A percentile compares a stretch with the other conserved stretches of the same genome.
phyloP scores from a whole-genome alignment of 495 filamentous ascomycete species.

The Evansstolkia leycettana region DNA sequence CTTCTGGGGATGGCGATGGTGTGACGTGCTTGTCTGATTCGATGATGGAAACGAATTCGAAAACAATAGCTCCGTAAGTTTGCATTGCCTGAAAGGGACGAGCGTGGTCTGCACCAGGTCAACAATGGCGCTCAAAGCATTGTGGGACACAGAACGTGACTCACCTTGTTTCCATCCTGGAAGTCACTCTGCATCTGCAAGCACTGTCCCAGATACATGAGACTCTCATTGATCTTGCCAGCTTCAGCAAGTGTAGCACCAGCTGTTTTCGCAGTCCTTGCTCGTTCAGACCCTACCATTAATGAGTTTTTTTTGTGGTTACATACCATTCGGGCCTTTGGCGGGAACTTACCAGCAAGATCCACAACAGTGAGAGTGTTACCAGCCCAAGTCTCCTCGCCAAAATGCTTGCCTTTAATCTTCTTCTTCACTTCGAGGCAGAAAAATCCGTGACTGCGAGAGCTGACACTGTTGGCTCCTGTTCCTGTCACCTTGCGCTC shows the following conservation, averaged over 20 bases:
- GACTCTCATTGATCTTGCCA: slow-evolving; percentile 91
- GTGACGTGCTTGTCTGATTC: slow-evolving; percentile 33
- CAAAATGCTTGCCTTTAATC: slow-evolving; percentile 33
- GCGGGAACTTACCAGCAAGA: slow-evolving; percentile 51
- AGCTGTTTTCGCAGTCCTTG: slow-evolving; percentile 83
- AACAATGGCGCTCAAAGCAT: no score
- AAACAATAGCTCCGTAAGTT: slow-evolving; percentile 91
- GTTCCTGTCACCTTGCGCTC: slow-evolving; percentile 85
- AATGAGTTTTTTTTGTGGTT: slow-evolving; percentile 8
- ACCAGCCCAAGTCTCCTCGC: slow-evolving; percentile 56
- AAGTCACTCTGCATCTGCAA: slow-evolving; percentile 87
- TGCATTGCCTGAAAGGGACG: slow-evolving; percentile 90
- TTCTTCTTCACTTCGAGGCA: slow-evolving; percentile 89
- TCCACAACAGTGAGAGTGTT: slow-evolving; percentile 85
- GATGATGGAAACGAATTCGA: slow-evolving; percentile 82
- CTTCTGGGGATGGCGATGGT: slow-evolving; percentile 60
- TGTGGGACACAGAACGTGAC: slow-evolving; percentile 1
- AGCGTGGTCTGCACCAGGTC: slow-evolving; percentile 46
- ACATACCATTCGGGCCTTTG: no score
- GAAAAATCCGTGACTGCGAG: slow-evolving; percentile 92
- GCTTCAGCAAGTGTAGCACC: slow-evolving; percentile 88
- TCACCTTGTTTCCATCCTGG: slow-evolving; percentile 62
- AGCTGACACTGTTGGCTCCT: slow-evolving; percentile 77
- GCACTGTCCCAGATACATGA: slow-evolving; percentile 98
- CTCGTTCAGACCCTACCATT: slow-evolving; percentile 66